Conservation (phyloP, 768 basidiomycete genomes). For the Collybiopsis luxurians region DNA sequence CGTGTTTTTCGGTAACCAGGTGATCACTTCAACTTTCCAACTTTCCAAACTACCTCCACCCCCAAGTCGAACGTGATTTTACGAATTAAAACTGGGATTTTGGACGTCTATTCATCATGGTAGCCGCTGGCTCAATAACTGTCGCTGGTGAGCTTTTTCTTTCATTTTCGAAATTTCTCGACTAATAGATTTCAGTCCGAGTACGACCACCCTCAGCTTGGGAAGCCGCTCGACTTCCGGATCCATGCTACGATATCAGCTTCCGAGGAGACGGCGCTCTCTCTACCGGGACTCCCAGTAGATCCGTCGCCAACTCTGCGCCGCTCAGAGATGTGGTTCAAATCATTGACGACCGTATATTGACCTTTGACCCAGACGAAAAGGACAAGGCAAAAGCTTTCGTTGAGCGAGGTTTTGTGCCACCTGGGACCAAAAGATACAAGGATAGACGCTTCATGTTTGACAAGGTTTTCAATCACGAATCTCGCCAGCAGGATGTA, state of each 20-base stretch:
- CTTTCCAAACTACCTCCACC: background rate
- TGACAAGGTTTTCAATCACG: slow-evolving; percentile 85
- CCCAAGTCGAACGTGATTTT: background rate
- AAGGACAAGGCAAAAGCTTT: slow-evolving; percentile 78
- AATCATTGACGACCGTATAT: slow-evolving; percentile 89
- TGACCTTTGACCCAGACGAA: slow-evolving; percentile 96
- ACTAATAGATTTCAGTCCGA: slow-evolving; percentile 61
- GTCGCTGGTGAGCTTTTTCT: slow-evolving; percentile 63
- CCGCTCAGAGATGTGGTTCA: slow-evolving; percentile 77
- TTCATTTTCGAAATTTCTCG: slow-evolving; percentile 3
- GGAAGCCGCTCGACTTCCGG: slow-evolving; percentile 85
- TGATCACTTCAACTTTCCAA: slow-evolving; percentile 3
- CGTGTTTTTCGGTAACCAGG: too few relatives aligned
- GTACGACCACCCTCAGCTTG: slow-evolving; percentile 83
- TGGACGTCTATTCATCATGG: slow-evolving; percentile 42
- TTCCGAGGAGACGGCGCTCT: slow-evolving; percentile 86
- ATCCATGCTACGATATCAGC: slow-evolving; percentile 63
- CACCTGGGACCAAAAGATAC: slow-evolving; percentile 88
- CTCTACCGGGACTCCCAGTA: slow-evolving; percentile 52
- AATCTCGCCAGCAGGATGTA: slow-evolving; percentile 81
- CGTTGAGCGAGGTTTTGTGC: slow-evolving; percentile 80
- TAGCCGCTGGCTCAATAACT: slow-evolving; percentile 83
- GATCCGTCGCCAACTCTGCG: slow-evolving; percentile 47
- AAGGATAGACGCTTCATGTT: slow-evolving; percentile 98
- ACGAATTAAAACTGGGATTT: background rate